Evolutionary conservation across 1,284 basidiomycete genomes (phyloP), one percentile per base, ranked within the genome.

Genomic region (Singerocomus inundabilis): DNA sequence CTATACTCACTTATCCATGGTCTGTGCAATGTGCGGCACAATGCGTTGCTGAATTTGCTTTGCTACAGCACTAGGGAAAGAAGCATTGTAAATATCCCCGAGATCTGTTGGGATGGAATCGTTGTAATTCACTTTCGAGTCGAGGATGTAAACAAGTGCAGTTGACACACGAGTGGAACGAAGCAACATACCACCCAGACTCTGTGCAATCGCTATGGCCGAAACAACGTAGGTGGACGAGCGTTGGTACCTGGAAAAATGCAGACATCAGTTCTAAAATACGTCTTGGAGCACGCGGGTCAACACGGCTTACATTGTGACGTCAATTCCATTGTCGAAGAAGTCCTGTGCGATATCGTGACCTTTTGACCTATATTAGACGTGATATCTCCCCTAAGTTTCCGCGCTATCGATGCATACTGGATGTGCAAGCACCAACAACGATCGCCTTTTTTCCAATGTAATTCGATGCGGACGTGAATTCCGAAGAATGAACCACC

Each of bases 371-470:
- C 0, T 12, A 31, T 13, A 6, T 66, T 12, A 60, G 46, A 33
- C 16, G 31, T 18, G n/a, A 29, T 35, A 13, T 2, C 11, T n/a
- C 6, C 10, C 6, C 21, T 21, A 21, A 21, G 1, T 9, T 18
- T 39, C 32, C 7, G 21, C 11, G 31, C 2, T n/a, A 24, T 29
- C 6, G 6, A 4, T 24, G 49, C 51, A 15, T 53, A 58, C 66
- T 69, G 12, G 73, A 73, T 30, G 68, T 76, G 43, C 72, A 72
- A 37, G 72, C 69, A 34, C 76, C 76, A 2, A 79, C 64, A 10
- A 78, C 62, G n/a, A 77, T 58, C 8, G 69, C 75, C 47, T 69
- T 69, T 56, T 76, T 77, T 5, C 72, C 74, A n/a, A 57, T 46
- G 58, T 70, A 74, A 36, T 71, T 66, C 5, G 59, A 57, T 0